Evolutionary conservation across 805 yeast species (phyloP).

Genomic region (Priceomyces medius): DNA sequence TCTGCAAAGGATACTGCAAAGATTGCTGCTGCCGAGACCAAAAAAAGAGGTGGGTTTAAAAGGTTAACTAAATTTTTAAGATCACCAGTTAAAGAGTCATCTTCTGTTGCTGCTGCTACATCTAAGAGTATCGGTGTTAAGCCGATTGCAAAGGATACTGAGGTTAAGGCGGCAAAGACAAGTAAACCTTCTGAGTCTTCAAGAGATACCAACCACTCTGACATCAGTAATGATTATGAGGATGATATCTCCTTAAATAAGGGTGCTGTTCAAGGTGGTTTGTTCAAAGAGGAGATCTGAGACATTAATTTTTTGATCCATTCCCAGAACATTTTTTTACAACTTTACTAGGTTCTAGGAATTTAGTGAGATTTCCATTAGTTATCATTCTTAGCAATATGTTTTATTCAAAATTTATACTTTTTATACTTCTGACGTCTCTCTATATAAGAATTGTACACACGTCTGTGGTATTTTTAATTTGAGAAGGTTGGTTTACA

Average conservation of each 20-base stretch:
- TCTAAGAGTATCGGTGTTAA: constrained; percentile 1
- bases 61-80: constrained; percentile 20
- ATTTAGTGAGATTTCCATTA: neutral
- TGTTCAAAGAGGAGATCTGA: constrained; percentile 43
- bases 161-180: constrained; percentile 2
- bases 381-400: constrained; percentile 3
- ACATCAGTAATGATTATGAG: constrained; percentile 16
- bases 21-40: constrained; percentile 8
- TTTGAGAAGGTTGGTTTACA: too few species aligned
- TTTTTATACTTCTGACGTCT: neutral
- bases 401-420: neutral
- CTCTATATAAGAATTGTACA: neutral
- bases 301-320: neutral
- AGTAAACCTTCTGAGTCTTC: constrained; percentile 1
- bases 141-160: constrained; percentile 2
- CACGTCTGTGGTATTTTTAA: too few species aligned
- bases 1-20: constrained; percentile 1
- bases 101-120: constrained; percentile 1
- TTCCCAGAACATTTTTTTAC: neutral
- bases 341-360: neutral
- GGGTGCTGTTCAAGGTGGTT: constrained; percentile 32
- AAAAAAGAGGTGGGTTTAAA: constrained; percentile 17
- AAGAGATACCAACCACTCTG: constrained; percentile 2
- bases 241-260: constrained; percentile 32
- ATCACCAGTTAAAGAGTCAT: constrained; percentile 3